Conservation (phyloP, 371 early-diverging fungal species). For the Nematocida homosporus region DNA sequence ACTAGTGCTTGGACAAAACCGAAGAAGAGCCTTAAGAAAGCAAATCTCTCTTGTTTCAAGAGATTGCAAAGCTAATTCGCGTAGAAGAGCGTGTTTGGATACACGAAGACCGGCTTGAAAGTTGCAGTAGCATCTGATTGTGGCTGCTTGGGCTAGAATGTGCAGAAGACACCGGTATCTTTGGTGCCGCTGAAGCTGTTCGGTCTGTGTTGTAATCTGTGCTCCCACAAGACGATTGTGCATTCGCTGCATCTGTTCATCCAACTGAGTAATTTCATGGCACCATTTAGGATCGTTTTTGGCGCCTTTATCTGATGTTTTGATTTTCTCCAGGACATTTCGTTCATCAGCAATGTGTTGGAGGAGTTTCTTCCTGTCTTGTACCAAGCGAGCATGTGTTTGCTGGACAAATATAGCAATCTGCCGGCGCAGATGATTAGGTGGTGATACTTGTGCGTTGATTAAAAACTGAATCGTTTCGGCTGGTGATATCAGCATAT, state of each 20-base stretch:
- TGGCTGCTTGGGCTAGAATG: not conserved
- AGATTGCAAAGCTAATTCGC: constrained; percentile 14
- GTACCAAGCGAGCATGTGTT: not conserved
- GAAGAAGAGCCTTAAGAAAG: constrained; percentile 27
- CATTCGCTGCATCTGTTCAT: constrained; percentile 23
- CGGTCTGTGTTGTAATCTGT: not conserved
- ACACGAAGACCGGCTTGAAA: constrained; percentile 2
- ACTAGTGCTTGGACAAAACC: not conserved
- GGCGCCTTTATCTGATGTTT: constrained; percentile 44
- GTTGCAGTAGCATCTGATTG: constrained; percentile 40
- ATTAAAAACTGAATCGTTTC: constrained; percentile 33
- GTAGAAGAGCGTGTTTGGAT: constrained; percentile 7
- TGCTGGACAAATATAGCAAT: constrained; percentile 10
- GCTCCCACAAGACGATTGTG: not conserved
- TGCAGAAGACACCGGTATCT: not conserved
- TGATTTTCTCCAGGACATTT: constrained; percentile 15
- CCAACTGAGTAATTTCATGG: constrained; percentile 21
- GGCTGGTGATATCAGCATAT: not conserved
- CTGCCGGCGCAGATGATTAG: constrained; percentile 2
- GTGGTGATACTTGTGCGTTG: not conserved
- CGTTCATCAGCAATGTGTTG: not conserved
- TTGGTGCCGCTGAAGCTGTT: not conserved
- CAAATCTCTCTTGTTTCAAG: constrained; percentile 16
- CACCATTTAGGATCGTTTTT: constrained; percentile 32
- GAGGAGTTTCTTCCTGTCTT: constrained; percentile 24